phyloP scores from a whole-genome alignment of 768 basidiomycete genomes.

The Harrya chromipes region DNA sequence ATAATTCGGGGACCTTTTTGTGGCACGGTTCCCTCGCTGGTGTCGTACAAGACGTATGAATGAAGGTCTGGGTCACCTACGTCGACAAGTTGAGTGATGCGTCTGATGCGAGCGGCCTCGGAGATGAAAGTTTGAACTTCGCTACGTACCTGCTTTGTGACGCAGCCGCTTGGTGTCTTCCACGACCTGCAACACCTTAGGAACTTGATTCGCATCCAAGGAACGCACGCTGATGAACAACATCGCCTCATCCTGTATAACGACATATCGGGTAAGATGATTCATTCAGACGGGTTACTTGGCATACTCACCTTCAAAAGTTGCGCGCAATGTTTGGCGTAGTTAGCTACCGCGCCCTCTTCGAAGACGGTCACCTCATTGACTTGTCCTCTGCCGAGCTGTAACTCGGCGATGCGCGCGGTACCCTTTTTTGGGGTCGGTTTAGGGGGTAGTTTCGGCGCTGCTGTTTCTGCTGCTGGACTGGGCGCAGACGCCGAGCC shows the following conservation, averaged over 20 bases:
- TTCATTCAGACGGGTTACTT: no score
- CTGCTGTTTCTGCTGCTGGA: conserved; percentile 4
- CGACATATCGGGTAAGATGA: neutral
- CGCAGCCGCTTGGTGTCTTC: conserved; percentile 77
- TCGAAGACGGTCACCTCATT: conserved; percentile 73
- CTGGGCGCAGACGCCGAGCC: neutral
- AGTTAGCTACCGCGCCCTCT: conserved; percentile 62
- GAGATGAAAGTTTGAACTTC: neutral
- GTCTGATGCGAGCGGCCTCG: neutral
- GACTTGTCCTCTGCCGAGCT: conserved; percentile 61
- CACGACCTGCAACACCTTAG: conserved; percentile 77
- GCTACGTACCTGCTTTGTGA: conserved; percentile 61
- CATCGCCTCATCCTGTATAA: conserved; percentile 69
- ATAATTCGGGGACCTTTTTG: conserved; percentile 64
- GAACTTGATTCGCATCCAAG: conserved; percentile 56
- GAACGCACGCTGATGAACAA: conserved; percentile 75
- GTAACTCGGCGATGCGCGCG: conserved; percentile 70
- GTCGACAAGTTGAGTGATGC: conserved; percentile 15
- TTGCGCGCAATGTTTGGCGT: conserved; percentile 62
- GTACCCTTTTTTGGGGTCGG: conserved; percentile 63
- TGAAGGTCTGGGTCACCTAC: conserved; percentile 59
- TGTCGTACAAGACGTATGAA: conserved; percentile 77
- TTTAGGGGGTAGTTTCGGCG: conserved; percentile 52
- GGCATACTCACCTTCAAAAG: conserved; percentile 52
- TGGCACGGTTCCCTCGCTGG: conserved; percentile 27